Conservation (phyloP, 805 yeast genomes). For the Wickerhamomyces queroliae region DNA sequence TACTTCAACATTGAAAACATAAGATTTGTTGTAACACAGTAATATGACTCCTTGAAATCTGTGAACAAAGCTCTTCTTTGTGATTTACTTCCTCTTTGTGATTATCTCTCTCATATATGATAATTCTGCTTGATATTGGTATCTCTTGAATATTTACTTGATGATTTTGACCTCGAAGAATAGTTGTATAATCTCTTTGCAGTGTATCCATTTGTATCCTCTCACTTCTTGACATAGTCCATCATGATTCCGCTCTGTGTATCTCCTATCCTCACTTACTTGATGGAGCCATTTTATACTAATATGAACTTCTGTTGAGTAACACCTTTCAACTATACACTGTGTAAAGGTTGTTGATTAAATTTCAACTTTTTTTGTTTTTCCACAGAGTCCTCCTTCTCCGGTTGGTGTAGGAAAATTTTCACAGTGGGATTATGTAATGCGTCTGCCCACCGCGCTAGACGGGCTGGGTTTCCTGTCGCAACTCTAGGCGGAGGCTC, state of each 20-base stretch:
- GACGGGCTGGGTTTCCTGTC: not conserved
- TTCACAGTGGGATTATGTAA: no score
- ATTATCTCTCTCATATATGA: no score
- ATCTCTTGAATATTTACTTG: no score
- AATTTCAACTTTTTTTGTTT: slow-evolving; percentile 1
- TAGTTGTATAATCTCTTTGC: no score
- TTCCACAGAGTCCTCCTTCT: not conserved
- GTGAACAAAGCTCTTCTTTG: no score
- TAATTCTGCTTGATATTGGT: no score
- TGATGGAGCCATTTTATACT: slow-evolving; percentile 40
- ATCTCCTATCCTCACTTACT: slow-evolving; percentile 25
- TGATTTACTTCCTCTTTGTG: no score
- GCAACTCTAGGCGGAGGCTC: not conserved
- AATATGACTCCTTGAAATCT: no score
- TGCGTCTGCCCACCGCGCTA: not conserved
- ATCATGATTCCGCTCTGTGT: not conserved
- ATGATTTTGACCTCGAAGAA: no score
- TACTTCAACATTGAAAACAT: no score
- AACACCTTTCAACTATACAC: slow-evolving; percentile 6
- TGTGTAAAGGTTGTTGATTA: not conserved
- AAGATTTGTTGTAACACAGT: no score
- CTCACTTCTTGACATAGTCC: not conserved
- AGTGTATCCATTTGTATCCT: not conserved
- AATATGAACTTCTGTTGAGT: not conserved
- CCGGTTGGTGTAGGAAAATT: no score